phyloP scores from a whole-genome alignment of 108 stramenopile species.

The Cyclotella baltica region DNA sequence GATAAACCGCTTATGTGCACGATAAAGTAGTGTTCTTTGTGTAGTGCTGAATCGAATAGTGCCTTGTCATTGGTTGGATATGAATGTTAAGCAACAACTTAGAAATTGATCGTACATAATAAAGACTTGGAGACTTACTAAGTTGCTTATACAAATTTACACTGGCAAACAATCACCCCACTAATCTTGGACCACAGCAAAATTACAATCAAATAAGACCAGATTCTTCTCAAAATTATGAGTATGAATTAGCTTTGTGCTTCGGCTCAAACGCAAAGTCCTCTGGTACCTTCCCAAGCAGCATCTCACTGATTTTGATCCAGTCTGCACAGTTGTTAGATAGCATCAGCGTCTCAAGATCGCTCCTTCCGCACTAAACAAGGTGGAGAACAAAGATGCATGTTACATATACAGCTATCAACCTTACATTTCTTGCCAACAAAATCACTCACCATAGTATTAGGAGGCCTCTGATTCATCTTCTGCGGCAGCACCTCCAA shows the following conservation, averaged over 20 bases:
- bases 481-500: constrained; percentile 88
- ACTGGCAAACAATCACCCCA: not conserved
- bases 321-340: constrained; percentile 84
- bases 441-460: constrained; percentile 60
- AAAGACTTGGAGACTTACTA: too few species aligned
- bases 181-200: not conserved
- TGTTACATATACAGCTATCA: not conserved
- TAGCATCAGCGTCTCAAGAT: constrained; percentile 82
- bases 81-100: too few species aligned
- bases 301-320: constrained; percentile 96
- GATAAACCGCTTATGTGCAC: too few species aligned
- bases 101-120: too few species aligned
- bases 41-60: too few species aligned
- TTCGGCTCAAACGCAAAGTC: constrained; percentile 94
- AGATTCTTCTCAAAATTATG: not conserved
- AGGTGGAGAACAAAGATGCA: not conserved
- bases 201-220: too few species aligned
- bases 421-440: not conserved
- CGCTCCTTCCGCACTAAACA: constrained; percentile 67
- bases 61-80: too few species aligned
- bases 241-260: constrained; percentile 88
- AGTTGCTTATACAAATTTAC: not conserved
- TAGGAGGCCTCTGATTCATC: constrained; percentile 95
- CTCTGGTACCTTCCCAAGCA: constrained; percentile 94
- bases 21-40: too few species aligned